Evolutionary conservation across 352 stramenopile species (phyloP), one percentile per base, ranked within the genome.

Genomic region (Halophytophthora polymorphica): DNA sequence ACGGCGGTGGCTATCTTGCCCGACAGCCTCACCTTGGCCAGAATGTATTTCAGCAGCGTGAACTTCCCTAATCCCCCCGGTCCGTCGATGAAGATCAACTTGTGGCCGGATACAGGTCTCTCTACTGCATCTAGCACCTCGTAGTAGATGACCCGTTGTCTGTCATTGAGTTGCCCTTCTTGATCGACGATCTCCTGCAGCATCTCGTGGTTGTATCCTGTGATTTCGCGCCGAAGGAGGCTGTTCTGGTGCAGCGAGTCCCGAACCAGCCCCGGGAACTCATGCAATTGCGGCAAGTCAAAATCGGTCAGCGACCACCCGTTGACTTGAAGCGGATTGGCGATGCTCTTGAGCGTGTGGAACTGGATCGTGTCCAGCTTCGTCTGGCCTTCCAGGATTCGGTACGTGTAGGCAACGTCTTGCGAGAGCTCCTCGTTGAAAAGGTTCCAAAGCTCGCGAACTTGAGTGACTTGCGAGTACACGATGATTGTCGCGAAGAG

Each of bases 61-160:
- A 61, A 63, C 10, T 82, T 82, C 12, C 66, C 66, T 6, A 50
- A 72, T 0, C 61, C 64, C 1, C 70, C 63, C n/a, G 62, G 55
- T 14, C 62, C 53, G 14, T 73, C 63, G 28, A 74, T 45, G 42
- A 69, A 71, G 47, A 73, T 50, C 45, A 56, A 15, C 23, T 66
- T 71, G n/a, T 50, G 11, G 6, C 11, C n/a, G 8, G n/a, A 2
- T 19, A 37, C 11, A 1, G 6, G 19, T 0, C 7, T 12, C 2
- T 52, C 17, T 2, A 62, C 45, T 28, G 50, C 38, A 0, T 52
- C 42, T 2, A 71, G 18, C 17, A 65, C 41, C 17, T 21, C n/a
- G 7, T 69, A 31, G 29, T 62, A 63, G 8, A 72, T 61, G 0
- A 18, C 18, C 0, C 45, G 31, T 12, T 72, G 58, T 2, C 25